Evolutionary conservation across 768 basidiomycete genomes (phyloP), one percentile per base, ranked within the genome.

Genomic region (Lactifluus volemus): DNA sequence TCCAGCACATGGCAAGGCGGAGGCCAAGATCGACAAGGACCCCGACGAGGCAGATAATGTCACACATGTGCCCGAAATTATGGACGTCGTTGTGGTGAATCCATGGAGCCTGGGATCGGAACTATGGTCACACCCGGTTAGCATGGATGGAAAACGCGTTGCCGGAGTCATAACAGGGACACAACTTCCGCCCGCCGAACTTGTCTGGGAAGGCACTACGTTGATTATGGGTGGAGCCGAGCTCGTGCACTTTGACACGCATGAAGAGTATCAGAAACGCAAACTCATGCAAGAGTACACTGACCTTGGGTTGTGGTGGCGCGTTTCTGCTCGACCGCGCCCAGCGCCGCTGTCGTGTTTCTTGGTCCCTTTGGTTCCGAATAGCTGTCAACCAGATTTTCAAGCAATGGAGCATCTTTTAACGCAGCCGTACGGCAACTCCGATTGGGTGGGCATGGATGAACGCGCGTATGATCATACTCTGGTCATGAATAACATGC

Each of bases 81-180:
- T 91, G 77, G 71, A 77, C n/a, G 83, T 86, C 7, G 49, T 70
- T 34, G 84, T 89, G 15, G 77, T 76, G 42, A 83, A 86, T 70
- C 89, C 85, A 8, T 89, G 88, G 87, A 77, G 76, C 10, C 75
- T 82, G 34, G 79, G 79, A 5, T 69, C 76, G 15, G 76, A 73
- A 55, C 68, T 87, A 34, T 90, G 85, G 79, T 70, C 89, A 53
- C 89, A 92, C 68, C 73, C 78, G 25, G 70, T 92, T 50, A 70
- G 71, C 44, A 68, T 88, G 36, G 78, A 82, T 63, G 82, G 78
- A 17, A 69, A 69, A 19, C 72, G 74, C 25, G 69, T 77, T 12
- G 82, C 84, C 19, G 91, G 84, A 2, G 74, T 94, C 30, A 75
- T 93, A 21, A 84, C 88, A 32, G 88, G 86, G 3, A 82, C 83